Evolutionary conservation across 352 stramenopile species (phyloP).

Genomic region (Phytophthora chlamydospora): DNA sequence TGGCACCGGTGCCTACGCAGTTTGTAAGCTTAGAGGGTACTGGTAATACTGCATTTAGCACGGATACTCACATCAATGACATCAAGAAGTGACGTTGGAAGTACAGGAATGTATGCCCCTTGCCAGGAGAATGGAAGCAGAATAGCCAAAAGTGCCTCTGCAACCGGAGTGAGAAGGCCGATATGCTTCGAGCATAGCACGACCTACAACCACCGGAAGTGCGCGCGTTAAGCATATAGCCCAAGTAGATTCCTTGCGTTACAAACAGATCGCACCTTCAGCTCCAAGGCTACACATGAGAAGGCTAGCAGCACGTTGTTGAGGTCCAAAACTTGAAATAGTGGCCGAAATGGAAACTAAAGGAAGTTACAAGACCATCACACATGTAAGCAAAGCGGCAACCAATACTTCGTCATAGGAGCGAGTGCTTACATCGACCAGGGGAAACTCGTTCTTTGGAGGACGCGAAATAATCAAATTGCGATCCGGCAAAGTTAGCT

Average conservation of each 20-base stretch:
- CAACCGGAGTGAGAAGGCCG: constrained; percentile 89
- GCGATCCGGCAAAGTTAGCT: constrained; percentile 87
- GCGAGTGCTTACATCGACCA: constrained; percentile 78
- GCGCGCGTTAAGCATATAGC: background rate
- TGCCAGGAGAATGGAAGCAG: constrained; percentile 96
- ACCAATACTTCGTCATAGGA: background rate
- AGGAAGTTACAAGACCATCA: background rate
- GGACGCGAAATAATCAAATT: constrained; percentile 88
- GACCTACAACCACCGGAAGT: constrained; percentile 52
- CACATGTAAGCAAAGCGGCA: constrained; percentile 2
- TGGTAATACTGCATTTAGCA: background rate
- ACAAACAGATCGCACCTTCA: constrained; percentile 58
- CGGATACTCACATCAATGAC: constrained; percentile 88
- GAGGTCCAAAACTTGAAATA: constrained; percentile 93
- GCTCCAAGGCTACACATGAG: constrained; percentile 90
- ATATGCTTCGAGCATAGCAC: constrained; percentile 92
- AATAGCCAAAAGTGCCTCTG: constrained; percentile 91
- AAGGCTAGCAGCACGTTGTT: constrained; percentile 93
- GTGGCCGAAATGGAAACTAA: constrained; percentile 92
- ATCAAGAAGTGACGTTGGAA: constrained; percentile 92
- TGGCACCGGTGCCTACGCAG: constrained; percentile 90
- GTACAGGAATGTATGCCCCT: constrained; percentile 94
- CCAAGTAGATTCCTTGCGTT: background rate
- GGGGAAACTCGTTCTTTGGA: constrained; percentile 91
- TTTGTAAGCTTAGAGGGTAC: background rate